Evolutionary conservation across 768 basidiomycete species (phyloP).

Genomic region (Agaricus subrufescens): DNA sequence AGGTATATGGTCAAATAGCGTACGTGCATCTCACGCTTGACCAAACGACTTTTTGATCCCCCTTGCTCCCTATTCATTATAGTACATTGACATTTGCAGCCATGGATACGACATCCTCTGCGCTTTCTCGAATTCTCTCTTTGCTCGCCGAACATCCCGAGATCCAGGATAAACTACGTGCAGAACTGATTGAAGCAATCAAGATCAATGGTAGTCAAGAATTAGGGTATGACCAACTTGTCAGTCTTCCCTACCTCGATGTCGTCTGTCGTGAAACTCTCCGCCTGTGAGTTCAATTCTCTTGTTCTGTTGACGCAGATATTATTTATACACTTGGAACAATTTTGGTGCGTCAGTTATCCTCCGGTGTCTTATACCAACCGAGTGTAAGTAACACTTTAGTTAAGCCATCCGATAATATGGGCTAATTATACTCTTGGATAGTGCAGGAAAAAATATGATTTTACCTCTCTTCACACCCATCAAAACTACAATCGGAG

Average conservation of each 20-base stretch:
- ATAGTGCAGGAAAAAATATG: constrained; percentile 15
- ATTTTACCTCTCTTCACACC: constrained; percentile 41
- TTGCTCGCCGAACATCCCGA: constrained; percentile 28
- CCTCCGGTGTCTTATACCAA: constrained; percentile 18
- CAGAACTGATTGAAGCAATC: constrained; percentile 27
- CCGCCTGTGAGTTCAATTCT: constrained; percentile 23
- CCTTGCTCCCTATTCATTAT: neutral
- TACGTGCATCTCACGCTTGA: neutral
- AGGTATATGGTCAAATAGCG: constrained; percentile 31
- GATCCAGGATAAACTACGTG: constrained; percentile 32
- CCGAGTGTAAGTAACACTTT: constrained; percentile 18
- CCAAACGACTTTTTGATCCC: neutral
- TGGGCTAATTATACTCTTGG: neutral
- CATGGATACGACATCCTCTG: constrained; percentile 38
- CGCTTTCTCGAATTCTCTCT: constrained; percentile 28
- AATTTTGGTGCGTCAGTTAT: constrained; percentile 7
- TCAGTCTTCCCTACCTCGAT: constrained; percentile 33
- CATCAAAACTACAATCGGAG: constrained; percentile 31
- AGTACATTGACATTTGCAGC: constrained; percentile 37
- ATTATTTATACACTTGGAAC: too few relatives aligned
- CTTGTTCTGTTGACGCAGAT: too few relatives aligned
- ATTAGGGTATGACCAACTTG: constrained; percentile 31
- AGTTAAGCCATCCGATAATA: neutral
- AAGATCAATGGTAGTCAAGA: constrained; percentile 17
- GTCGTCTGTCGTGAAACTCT: constrained; percentile 37